Evolutionary conservation across 2,329 filamentous ascomycete species (phyloP).

Genomic region (Trichoderma sp.): DNA sequence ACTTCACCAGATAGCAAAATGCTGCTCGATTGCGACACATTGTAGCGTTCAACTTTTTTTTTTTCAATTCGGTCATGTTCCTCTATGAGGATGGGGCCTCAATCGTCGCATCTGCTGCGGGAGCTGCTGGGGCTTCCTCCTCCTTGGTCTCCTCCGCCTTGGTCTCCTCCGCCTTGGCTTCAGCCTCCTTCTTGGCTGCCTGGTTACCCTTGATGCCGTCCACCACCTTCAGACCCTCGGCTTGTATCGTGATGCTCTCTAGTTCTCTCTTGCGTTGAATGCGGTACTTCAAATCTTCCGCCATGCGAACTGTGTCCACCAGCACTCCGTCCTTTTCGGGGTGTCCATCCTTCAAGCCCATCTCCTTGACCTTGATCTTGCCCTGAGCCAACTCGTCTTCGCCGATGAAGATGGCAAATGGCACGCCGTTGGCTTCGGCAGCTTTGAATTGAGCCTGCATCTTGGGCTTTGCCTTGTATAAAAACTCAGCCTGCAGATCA

Average conservation of each 20-base stretch:
- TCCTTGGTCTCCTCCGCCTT: slow-evolving; percentile 13
- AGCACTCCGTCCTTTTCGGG: slow-evolving; percentile 87
- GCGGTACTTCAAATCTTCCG: slow-evolving; percentile 59
- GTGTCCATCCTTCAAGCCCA: slow-evolving; percentile 74
- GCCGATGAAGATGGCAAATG: slow-evolving; percentile 85
- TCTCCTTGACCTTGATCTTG: slow-evolving; percentile 83
- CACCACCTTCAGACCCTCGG: slow-evolving; percentile 50
- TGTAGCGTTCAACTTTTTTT: not conserved
- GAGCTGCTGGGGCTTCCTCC: slow-evolving; percentile 7
- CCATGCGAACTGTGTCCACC: slow-evolving; percentile 65
- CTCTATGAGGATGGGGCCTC: slow-evolving; percentile 20
- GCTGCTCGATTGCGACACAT: not conserved
- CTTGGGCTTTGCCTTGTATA: slow-evolving; percentile 89
- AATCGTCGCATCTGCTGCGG: slow-evolving; percentile 5
- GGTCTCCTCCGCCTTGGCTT: slow-evolving; percentile 5
- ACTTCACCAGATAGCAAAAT: not conserved
- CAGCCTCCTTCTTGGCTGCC: slow-evolving; percentile 28
- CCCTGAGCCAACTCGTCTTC: slow-evolving; percentile 84
- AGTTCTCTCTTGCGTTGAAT: slow-evolving; percentile 47
- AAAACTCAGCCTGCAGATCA: slow-evolving; percentile 69
- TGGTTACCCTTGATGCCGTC: slow-evolving; percentile 49
- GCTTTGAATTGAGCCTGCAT: slow-evolving; percentile 88
- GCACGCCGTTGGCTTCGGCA: slow-evolving; percentile 76
- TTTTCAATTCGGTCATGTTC: not conserved
- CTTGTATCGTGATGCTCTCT: slow-evolving; percentile 46